Base-by-base conservation (phyloP, 352 stramenopile genomes). In the Paralagenidium karlingii region DNA sequence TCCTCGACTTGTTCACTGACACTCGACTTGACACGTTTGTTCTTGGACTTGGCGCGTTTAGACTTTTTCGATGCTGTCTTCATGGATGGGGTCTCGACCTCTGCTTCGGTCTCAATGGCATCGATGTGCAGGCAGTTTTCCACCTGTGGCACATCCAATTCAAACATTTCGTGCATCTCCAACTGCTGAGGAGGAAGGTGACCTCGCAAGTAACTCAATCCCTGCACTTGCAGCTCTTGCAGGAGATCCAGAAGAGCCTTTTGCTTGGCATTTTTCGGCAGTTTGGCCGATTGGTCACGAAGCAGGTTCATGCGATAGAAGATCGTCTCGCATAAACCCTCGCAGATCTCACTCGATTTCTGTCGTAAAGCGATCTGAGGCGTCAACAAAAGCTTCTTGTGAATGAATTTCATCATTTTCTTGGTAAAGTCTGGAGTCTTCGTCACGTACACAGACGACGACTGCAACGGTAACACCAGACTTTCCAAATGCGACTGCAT, bases 231-330 rank as follows among this genome's bases (percentile, higher is more conserved):
- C 2, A 97, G 54, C 41, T 88, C 86, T 9, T 60, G 53, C 5
- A 99, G 78, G 15, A 99, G 57, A 48, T 99, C 95, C 19, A 97
- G 78, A 5, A 99, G 57, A 12, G 94, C 95, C 44, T 96, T 85
- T 67, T 98, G 94, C 62, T 99, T 99, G 19, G 96, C 89, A 34
- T 83, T 86, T 62, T 97, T 97, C 0, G 89, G 89, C 13, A 85
- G 53, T 24, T 91, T 95, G 27, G 78, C 82, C 22, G 63, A 42
- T 16, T 66, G 53, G 28, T 61, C 47, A 26, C 65, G 58, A 12
- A 96, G 56, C 10, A 59, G 47, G 13, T 84, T 58, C 54, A 98
- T 97, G n/a, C 94, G 79, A 28, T 91, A 89, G 52, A 99, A 97
- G 40, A 99, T 95, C 20, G 84, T 76, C 44, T 94, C 75, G 48